Percentiles rank a stretch among this genome's conserved stretches.
Evolutionary conservation across 2,329 filamentous ascomycete genomes (phyloP).

Genomic region (Botryotinia calthae): DNA sequence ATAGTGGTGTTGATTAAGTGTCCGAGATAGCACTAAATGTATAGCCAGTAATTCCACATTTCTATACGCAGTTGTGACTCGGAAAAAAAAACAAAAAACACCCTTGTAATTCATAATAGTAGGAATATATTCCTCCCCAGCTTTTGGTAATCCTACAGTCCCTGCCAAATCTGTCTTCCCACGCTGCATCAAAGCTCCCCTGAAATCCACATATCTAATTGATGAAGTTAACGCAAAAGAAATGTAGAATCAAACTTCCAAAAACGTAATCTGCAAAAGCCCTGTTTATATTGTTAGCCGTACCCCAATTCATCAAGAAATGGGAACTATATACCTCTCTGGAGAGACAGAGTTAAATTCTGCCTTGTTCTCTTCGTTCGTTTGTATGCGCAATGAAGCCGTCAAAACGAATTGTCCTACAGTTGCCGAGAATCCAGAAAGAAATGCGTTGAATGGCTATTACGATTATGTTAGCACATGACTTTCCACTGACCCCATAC

Average conservation of each 20-base stretch:
- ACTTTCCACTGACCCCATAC: neutral
- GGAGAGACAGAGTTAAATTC: slow-evolving; percentile 76
- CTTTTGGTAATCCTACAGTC: slow-evolving; percentile 24
- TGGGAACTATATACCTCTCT: slow-evolving; percentile 60
- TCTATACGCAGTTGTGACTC: neutral
- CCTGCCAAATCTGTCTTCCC: slow-evolving; percentile 4
- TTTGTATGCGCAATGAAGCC: slow-evolving; percentile 83
- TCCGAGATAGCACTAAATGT: slow-evolving; percentile 16
- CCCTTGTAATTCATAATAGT: slow-evolving; percentile 8
- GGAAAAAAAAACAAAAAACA: neutral
- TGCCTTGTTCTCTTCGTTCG: slow-evolving; percentile 73
- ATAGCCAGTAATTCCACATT: slow-evolving; percentile 7
- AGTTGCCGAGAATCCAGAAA: slow-evolving; percentile 89
- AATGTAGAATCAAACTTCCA: slow-evolving; percentile 92
- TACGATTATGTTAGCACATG: slow-evolving; percentile 4
- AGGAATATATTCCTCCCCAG: slow-evolving; percentile 14
- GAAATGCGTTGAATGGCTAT: slow-evolving; percentile 97
- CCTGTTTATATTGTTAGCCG: slow-evolving; percentile 46
- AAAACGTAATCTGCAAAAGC: slow-evolving; percentile 96
- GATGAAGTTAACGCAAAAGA: slow-evolving; percentile 99
- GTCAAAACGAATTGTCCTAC: slow-evolving; percentile 98
- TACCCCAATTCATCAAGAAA: neutral
- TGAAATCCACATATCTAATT: slow-evolving; percentile 58
- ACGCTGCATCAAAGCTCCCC: slow-evolving; percentile 14
- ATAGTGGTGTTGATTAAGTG: slow-evolving; percentile 37